A percentile compares a stretch with the other conserved stretches of the same genome.
Evolutionary conservation across 2,329 filamentous ascomycete genomes (phyloP).

Genomic region (Trichoderma breve): DNA sequence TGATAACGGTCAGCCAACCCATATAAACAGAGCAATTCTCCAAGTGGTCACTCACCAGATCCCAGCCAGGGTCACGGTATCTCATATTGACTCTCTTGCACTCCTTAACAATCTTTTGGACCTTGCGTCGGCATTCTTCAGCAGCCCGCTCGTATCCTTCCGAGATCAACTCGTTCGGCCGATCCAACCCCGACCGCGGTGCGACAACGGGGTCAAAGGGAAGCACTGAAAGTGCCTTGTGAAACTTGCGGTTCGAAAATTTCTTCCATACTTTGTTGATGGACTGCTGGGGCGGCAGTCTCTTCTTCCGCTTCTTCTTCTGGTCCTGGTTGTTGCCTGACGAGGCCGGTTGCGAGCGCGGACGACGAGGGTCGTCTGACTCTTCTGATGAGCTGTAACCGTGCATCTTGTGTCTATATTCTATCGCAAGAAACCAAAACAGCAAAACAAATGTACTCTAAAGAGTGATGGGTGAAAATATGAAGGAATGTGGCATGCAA

Average conservation of each 20-base stretch:
- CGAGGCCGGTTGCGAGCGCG: slow-evolving; percentile 35
- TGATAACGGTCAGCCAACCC: slow-evolving; percentile 14
- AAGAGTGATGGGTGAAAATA: background rate
- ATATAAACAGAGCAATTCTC: background rate
- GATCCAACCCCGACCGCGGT: slow-evolving; percentile 49
- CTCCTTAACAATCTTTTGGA: slow-evolving; percentile 58
- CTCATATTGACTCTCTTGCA: slow-evolving; percentile 76
- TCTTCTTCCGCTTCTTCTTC: slow-evolving; percentile 58
- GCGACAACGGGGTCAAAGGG: slow-evolving; percentile 61
- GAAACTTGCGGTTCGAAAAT: slow-evolving; percentile 58
- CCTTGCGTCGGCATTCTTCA: slow-evolving; percentile 62
- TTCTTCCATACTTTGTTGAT: slow-evolving; percentile 67
- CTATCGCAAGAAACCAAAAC: background rate
- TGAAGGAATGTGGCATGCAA: background rate
- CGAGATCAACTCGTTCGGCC: slow-evolving; percentile 58
- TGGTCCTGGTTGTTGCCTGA: slow-evolving; percentile 37
- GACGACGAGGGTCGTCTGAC: slow-evolving; percentile 46
- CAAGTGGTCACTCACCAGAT: slow-evolving; percentile 46
- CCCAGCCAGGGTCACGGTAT: slow-evolving; percentile 66
- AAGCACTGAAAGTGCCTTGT: slow-evolving; percentile 63
- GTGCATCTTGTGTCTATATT: slow-evolving; percentile 33
- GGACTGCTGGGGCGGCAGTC: slow-evolving; percentile 60
- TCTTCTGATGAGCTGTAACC: slow-evolving; percentile 52
- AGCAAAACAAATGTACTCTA: background rate
- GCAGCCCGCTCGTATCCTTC: slow-evolving; percentile 62